These are phyloP conservation scores for Rhodofomes roseus DNA, from an alignment of 1,284 basidiomycete genomes.

Conservation along the genomic window DNA sequence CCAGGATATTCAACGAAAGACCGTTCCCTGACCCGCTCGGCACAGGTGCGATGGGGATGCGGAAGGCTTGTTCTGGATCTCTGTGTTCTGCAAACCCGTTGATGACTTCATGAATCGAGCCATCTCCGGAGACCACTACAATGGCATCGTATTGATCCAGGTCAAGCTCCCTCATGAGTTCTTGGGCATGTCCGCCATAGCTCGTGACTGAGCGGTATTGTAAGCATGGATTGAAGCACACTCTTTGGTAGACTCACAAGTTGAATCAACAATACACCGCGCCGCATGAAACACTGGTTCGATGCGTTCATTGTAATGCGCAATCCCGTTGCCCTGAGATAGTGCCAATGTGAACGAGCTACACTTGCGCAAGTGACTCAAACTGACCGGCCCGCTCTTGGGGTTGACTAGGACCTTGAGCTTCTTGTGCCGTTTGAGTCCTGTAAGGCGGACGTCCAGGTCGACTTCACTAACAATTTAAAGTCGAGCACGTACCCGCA, in stretches of 20 bases:
- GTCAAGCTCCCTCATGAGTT: slow-evolving; percentile 60
- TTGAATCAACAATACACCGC: slow-evolving; percentile 61
- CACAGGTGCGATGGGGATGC: slow-evolving; percentile 79
- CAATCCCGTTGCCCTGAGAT: slow-evolving; percentile 63
- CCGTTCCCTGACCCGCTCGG: slow-evolving; percentile 89
- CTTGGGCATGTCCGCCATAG: slow-evolving; percentile 68
- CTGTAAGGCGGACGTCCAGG: slow-evolving; percentile 27
- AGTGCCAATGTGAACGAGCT: not conserved
- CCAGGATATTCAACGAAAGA: slow-evolving; percentile 71
- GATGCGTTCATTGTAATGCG: slow-evolving; percentile 63
- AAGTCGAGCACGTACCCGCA: slow-evolving; percentile 39
- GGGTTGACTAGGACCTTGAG: slow-evolving; percentile 88
- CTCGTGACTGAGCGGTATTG: slow-evolving; percentile 56
- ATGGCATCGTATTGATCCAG: slow-evolving; percentile 72
- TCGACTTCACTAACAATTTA: not conserved
- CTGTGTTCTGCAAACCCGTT: slow-evolving; percentile 84
- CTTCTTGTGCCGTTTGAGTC: slow-evolving; percentile 43
- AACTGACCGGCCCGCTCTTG: slow-evolving; percentile 58
- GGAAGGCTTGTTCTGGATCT: slow-evolving; percentile 68
- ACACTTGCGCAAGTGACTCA: not conserved
- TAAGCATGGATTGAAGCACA: slow-evolving; percentile 3
- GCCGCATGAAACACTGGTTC: slow-evolving; percentile 82
- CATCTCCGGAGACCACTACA: slow-evolving; percentile 87
- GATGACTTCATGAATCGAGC: slow-evolving; percentile 86
- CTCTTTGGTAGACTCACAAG: slow-evolving; percentile 40